Evolutionary conservation across 345 rosid genomes (phyloP), one percentile per base, ranked within the genome.

Genomic region (Microthlaspi erraticum): DNA sequence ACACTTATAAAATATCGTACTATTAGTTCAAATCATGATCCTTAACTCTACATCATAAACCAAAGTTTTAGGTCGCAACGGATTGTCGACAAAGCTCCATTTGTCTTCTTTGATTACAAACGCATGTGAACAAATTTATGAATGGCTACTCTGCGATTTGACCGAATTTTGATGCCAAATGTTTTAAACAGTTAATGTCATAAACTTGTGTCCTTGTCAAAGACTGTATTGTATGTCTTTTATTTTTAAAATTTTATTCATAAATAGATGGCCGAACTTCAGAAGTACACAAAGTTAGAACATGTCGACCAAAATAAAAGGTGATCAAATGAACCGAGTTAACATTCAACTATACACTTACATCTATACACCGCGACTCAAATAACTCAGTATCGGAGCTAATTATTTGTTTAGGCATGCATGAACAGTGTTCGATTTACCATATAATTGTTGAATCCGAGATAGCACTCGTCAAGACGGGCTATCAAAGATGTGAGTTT

Each of bases 51-150:
- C 26, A 23, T 23, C 20, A 52, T 54, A 33, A 54, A 32, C 59
- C 39, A 32, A 32, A 54, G 20, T 31, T 60, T 42, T 60, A 60
- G 53, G 66, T 16, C 26, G 53, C 31, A 44, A 17, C 5, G 5
- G 9, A 14, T 14, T 23, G 48, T 36, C 10, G 48, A n/a, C 7
- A 19, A 19, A 45, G 19, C 50, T 10, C 23, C 3, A 11, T 50
- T 46, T 37, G 49, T 38, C 10, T 65, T 23, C 26, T 65, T 14
- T 20, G 49, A 50, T 37, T 23, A 65, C 70, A 65, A 51, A 65
- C 17, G 48, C 70, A 65, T 65, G 49, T 51, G 48, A 23, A 38
- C 29, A 32, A n/a, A n/a, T n/a, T n/a, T n/a, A n/a, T 38, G 70
- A 10, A 14, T 51, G 60, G 49, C 19, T 26, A 65, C 14, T 50